Evolutionary conservation across 2,329 filamentous ascomycete genomes (phyloP).

Genomic region (Chaetothyriales sp.): DNA sequence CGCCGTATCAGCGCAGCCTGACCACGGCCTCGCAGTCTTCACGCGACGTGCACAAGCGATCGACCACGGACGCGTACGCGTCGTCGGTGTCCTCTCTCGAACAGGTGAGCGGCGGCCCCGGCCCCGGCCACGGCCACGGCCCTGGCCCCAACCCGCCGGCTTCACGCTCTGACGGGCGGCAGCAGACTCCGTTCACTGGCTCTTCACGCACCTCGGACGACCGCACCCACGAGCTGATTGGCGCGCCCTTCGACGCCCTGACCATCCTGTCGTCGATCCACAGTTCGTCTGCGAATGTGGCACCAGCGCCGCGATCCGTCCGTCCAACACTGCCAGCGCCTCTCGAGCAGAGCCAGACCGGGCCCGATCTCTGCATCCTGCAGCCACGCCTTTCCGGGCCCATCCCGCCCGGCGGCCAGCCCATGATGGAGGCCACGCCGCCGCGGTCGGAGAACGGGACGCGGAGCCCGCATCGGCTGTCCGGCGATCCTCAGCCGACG

Average conservation of each 20-base stretch:
- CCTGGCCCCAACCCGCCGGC: too few species aligned
- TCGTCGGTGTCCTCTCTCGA: conserved; percentile 37
- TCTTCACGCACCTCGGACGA: conserved; percentile 18
- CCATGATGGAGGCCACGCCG: conserved; percentile 38
- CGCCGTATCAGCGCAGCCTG: conserved; percentile 27
- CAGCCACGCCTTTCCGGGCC: conserved; percentile 51
- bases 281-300: conserved; percentile 6
- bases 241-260: conserved; percentile 30
- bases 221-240: conserved; percentile 32
- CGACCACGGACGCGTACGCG: conserved; percentile 33
- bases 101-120: conserved; percentile 23
- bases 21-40: conserved; percentile 20
- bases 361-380: conserved; percentile 43
- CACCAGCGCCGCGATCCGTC: conserved; percentile 16
- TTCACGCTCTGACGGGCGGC: conserved; percentile 24
- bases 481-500: conserved; percentile 39
- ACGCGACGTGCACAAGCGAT: conserved; percentile 26
- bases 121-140: too few species aligned
- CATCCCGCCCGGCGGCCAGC: conserved; percentile 26
- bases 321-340: conserved; percentile 31
- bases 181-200: conserved; percentile 25
- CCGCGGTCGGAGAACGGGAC: conserved; percentile 34
- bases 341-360: conserved; percentile 36
- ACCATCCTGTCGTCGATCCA: conserved; percentile 25
- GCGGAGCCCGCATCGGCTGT: conserved; percentile 46